Evolutionary conservation across 257 asterid genomes (phyloP), one percentile per base, ranked within the genome.

Genomic region (Rauvolfia tetraphylla): DNA sequence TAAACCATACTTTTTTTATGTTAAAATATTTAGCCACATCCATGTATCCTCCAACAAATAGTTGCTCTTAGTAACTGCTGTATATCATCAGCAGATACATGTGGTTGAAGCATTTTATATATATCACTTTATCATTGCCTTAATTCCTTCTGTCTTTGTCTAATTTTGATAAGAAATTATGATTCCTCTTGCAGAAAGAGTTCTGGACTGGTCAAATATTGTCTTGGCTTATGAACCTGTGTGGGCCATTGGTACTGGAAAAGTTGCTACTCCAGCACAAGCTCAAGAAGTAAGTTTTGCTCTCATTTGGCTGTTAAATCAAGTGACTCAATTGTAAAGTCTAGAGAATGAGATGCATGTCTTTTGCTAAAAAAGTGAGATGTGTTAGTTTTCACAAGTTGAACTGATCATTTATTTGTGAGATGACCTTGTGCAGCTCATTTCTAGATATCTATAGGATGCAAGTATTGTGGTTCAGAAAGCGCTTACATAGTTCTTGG

Each of bases 191-290:
- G 79, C 85, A 83, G 89, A 86, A 62, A 71, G 77, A 77, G 66
- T 77, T n/a, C 15, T 70, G 18, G 68, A 83, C 66, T 86, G 89
- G 87, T 57, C 84, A 74, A 76, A 81, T 51, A n/a, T 86, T 59
- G 84, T 83, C 72, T 81, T 86, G 71, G 89, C 86, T 68, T 86
- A 86, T 54, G 89, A 86, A 78, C 89, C 89, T 51, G 89, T 85
- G 66, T 85, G 89, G 89, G 89, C 89, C 57, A 83, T 85, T 79
- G 89, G 87, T 63, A 81, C 87, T 12, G 84, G 89, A 67, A 83
- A 81, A 79, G 87, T 85, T 76, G 89, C 89, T 66, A 83, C 89
- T 83, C 89, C 89, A 63, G 82, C 82, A 49, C 89, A 83, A 71
- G 89, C 89, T 76, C 87, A 86, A 68, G 85, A 86, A 66, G 89